Base-by-base conservation (phyloP, 208 protist species). In the Wallacemonas rigidus region DNA sequence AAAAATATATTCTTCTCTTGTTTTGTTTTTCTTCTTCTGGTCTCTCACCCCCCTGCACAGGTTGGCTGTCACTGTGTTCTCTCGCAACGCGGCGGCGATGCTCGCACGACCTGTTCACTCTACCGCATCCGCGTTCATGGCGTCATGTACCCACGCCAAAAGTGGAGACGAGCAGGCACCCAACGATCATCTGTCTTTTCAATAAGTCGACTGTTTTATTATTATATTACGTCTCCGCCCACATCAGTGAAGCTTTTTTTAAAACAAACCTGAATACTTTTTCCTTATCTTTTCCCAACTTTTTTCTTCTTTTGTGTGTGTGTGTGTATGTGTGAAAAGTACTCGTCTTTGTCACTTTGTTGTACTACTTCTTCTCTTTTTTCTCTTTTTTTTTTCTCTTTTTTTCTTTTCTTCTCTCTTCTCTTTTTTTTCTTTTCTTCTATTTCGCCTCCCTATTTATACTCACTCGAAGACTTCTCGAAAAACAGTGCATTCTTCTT, bases 351-450 rank as follows among this genome's bases (percentile, higher is more conserved):
- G 17, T 58, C 53, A n/a, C 57, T 45, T 38, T 63, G 57, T 63
- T 63, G 57, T 63, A 63, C 44, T 38, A 26, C n/a, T 51, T 12
- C 17, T 61, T 71, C 40, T 74, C 38, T 41, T 67, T 26, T 35
- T 15, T 44, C 57, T 48, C 67, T 64, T 64, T 41, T 63, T 54
- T 62, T 71, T 71, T 51, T 36, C 63, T 65, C 65, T 71, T 56
- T 39, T 3, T 67, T 58, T 57, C 40, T 44, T 0, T 64, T 67
- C 45, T 55, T n/a, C 15, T 74, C 3, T 51, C 1, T 51, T 38
- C 17, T 38, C n/a, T 54, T n/a, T 54, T 4, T 14, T 36, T 15
- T 15, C 12, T 69, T 48, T 53, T 9, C 55, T 51, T 67, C 15
- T 55, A 45, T 45, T 71, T 71, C 12, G 14, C 47, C 51, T 60